Base-by-base conservation (phyloP, 78 protist genomes). In the Dictyostelium capitatum region DNA sequence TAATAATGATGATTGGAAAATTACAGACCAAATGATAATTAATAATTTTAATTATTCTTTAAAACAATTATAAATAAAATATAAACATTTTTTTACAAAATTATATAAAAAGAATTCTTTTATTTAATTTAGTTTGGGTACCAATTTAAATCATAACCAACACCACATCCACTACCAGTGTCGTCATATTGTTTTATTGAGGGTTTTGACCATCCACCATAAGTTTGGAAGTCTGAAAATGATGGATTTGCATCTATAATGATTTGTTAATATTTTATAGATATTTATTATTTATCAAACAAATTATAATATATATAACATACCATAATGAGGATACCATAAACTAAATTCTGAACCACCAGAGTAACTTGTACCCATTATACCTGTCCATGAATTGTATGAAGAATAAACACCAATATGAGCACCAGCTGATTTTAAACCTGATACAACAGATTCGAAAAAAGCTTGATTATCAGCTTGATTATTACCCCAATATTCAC, bases 291-390 rank as follows among this genome's bases (percentile, higher is more conserved):
- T 8, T 41, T 23, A 46, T 43, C 53, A 69, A n/a, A n/a, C n/a
- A n/a, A n/a, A n/a, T n/a, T n/a, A n/a, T n/a, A n/a, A n/a, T n/a
- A n/a, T n/a, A n/a, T n/a, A n/a, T n/a, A n/a, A n/a, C n/a, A n/a
- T n/a, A n/a, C n/a, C n/a, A 2, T 82, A 83, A 67, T 92, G 77
- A 47, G 90, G 85, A n/a, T 82, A 92, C 96, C 96, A 92, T 19
- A 92, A 51, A 67, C 91, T 90, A 1, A 25, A 77, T 2, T 5
- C 17, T 4, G 79, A 20, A 78, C 74, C 91, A 74, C 85, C 90
- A 14, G 56, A 8, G 28, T 23, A 14, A 30, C 37, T 51, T 6
- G 28, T 28, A 50, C 96, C 91, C 83, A 92, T 78, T 65, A 82
- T 82, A 15, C 77, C 43, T 6, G 47, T 5, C 93, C 92, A 94